These are phyloP conservation scores for Thelephora aurantiotincta DNA, from an alignment of 768 basidiomycete genomes.

Conservation along the genomic window DNA sequence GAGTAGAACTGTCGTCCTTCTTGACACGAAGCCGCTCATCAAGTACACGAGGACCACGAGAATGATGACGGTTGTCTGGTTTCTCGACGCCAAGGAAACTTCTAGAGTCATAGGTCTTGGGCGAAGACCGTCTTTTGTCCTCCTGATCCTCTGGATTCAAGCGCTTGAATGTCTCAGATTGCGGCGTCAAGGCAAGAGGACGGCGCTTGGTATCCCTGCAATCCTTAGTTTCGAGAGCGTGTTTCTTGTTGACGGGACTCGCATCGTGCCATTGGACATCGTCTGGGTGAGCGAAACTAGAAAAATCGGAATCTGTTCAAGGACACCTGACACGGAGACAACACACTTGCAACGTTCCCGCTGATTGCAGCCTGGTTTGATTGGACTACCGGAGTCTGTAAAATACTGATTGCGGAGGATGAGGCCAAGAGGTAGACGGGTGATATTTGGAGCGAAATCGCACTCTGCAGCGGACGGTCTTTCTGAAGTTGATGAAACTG, in stretches of 20 bases:
- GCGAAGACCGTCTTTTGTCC: not conserved
- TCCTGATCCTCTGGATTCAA: not conserved
- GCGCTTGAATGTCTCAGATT: not conserved
- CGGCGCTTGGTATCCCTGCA: conserved; percentile 5
- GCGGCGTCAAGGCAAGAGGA: not conserved
- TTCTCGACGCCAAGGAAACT: not conserved
- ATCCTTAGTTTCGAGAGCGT: conserved; percentile 10
- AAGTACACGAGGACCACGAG: not conserved
- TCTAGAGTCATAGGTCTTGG: not conserved
- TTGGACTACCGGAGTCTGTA: conserved; percentile 26
- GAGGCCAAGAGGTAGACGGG: not conserved
- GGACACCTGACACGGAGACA: conserved; percentile 4
- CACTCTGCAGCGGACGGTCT: not conserved
- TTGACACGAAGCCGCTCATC: conserved; percentile 5
- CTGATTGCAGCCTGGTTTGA: conserved; percentile 30
- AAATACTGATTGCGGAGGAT: conserved; percentile 25
- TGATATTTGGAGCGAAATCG: not conserved
- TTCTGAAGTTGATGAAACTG: not conserved
- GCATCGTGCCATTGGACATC: conserved; percentile 27
- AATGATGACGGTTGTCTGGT: not conserved
- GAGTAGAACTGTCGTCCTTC: conserved; percentile 6
- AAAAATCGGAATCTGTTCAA: conserved; percentile 2
- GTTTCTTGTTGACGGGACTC: conserved; percentile 9
- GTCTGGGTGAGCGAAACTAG: conserved; percentile 35
- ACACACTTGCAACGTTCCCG: conserved; percentile 37